phyloP scores from a whole-genome alignment of 2,329 filamentous ascomycete genomes.

The Gaeumannomyces sp. region DNA sequence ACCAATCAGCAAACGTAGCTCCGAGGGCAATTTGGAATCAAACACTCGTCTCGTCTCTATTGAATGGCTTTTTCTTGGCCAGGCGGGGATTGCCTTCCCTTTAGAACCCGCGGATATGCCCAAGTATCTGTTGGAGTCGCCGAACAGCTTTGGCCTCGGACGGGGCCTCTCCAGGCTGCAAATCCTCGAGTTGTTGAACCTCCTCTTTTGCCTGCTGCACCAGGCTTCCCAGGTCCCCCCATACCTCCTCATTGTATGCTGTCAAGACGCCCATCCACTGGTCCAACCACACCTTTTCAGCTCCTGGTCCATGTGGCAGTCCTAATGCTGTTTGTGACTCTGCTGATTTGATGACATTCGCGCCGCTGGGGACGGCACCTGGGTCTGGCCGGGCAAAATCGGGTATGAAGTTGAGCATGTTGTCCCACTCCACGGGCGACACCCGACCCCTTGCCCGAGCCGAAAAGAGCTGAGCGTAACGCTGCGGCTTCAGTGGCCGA shows the following conservation, averaged over 20 bases:
- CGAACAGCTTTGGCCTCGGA: slow-evolving; percentile 28
- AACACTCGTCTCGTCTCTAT: neutral
- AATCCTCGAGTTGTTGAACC: slow-evolving; percentile 35
- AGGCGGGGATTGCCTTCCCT: no score
- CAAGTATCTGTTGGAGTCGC: slow-evolving; percentile 33
- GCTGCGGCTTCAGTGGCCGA: slow-evolving; percentile 22
- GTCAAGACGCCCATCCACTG: slow-evolving; percentile 52
- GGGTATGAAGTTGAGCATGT: slow-evolving; percentile 45
- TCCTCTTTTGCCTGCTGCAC: slow-evolving; percentile 51
- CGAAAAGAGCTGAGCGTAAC: slow-evolving; percentile 34
- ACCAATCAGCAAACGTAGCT: neutral
- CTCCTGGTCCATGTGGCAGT: slow-evolving; percentile 29
- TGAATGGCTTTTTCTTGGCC: neutral
- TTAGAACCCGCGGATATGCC: slow-evolving; percentile 27
- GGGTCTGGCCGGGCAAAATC: slow-evolving; percentile 28
- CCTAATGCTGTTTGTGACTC: slow-evolving; percentile 29
- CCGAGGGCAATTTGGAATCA: neutral
- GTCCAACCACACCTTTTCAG: slow-evolving; percentile 39
- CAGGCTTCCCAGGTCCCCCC: slow-evolving; percentile 56
- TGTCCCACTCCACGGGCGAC: slow-evolving; percentile 32
- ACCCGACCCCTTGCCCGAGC: slow-evolving; percentile 16
- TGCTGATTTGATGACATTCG: slow-evolving; percentile 8
- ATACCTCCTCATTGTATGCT: slow-evolving; percentile 59
- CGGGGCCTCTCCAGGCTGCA: slow-evolving; percentile 17
- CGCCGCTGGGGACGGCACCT: slow-evolving; percentile 13